phyloP scores from a whole-genome alignment of 139 green algal genomes.

The Astrephomene gubernaculifera region DNA sequence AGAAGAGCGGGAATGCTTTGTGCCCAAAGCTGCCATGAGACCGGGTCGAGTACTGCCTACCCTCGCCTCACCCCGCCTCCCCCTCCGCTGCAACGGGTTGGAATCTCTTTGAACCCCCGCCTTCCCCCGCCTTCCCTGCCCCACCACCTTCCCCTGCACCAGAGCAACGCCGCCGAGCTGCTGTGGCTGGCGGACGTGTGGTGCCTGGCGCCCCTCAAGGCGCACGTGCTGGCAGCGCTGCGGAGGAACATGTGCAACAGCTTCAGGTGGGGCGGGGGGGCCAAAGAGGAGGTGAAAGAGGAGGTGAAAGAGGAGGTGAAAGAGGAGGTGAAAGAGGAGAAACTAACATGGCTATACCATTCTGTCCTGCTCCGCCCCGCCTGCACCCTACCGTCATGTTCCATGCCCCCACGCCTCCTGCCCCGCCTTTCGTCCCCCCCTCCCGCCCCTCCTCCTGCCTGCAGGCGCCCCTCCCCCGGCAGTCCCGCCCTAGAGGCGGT shows the following conservation, averaged over 20 bases:
- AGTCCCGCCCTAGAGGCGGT: background rate
- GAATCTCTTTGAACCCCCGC: background rate
- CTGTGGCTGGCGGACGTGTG: constrained; percentile 37
- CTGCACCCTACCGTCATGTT: background rate
- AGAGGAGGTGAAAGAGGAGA: background rate
- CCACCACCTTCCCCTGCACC: no score
- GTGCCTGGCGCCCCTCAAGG: background rate
- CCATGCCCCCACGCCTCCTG: background rate
- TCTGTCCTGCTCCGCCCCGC: background rate
- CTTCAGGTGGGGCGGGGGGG: constrained; percentile 23
- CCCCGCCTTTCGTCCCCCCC: background rate
- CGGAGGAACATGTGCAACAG: background rate
- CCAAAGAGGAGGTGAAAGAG: background rate
- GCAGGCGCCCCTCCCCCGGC: constrained; percentile 14
- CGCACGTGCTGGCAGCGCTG: background rate
- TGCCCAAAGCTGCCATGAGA: background rate
- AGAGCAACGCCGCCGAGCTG: constrained; percentile 37
- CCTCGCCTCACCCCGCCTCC: no score
- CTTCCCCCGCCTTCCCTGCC: no score
- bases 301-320: background rate
- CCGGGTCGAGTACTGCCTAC: background rate
- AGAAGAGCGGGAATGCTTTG: background rate
- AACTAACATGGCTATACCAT: background rate
- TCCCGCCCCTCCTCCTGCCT: background rate
- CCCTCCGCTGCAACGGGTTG: background rate